Evolutionary conservation across 2,329 filamentous ascomycete genomes (phyloP), one percentile per base, ranked within the genome.

Genomic region (Rhexocercosporidium sp.): DNA sequence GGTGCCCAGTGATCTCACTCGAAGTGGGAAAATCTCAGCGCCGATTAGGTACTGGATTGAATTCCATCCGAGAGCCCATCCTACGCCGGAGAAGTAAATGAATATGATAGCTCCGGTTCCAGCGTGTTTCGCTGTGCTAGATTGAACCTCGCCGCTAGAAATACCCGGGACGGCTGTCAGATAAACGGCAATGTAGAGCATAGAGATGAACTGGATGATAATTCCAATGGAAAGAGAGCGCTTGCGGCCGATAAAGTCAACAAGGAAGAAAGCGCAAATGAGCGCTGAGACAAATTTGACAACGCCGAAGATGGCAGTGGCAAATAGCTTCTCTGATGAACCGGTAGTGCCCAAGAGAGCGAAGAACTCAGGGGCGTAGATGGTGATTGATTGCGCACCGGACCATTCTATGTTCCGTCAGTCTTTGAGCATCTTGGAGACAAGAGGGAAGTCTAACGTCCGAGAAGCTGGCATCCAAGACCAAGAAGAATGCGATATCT

Each of bases 181-280:
- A 79, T 89, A 91, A 2, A 79, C 77, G 0, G 88, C 88, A 12
- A 91, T 81, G 75, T 90, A 91, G 69, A 88, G 71, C 86, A 91
- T 89, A 14, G 88, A 73, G 14, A 90, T 77, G 22, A 83, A 82
- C 75, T 91, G 88, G 1, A 90, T 80, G 2, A 81, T 81, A 71
- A 90, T 90, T 3, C 89, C 89, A 0, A 84, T 76, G 20, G 89
- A 81, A 0, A 91, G 82, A 0, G 89, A 83, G 11, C 88, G 86
- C 79, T 93, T 94, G 66, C 92, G 89, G 4, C 92, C 92, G 70
- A 94, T 89, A 66, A 91, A 88, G 73, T 95, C 92, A 71, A 94
- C 91, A 8, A 94, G 84, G 84, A 94, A 93, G 64, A 94, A 84
- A 0, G 92, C 91, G 76, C 91, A 94, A 44, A 87, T 71, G 39